A percentile compares a stretch with the other conserved stretches of the same genome.
Conservation (phyloP, 352 stramenopile genomes). For the Pythium diclinum region DNA sequence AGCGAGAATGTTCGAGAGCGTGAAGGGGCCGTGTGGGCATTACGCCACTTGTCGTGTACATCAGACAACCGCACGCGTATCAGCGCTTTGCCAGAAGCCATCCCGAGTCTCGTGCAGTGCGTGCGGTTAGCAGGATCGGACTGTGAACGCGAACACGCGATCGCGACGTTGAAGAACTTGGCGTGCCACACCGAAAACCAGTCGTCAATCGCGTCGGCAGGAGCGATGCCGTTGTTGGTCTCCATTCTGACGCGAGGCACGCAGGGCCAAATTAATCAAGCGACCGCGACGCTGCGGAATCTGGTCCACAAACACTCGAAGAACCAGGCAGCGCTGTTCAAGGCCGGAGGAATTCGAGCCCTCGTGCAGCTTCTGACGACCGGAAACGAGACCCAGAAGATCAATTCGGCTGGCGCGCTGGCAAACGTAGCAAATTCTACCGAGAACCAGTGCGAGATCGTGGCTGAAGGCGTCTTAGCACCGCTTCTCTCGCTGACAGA, state of each 20-base stretch:
- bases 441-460: conserved; percentile 19
- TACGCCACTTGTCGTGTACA: conserved; percentile 22
- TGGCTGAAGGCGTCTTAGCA: conserved; percentile 17
- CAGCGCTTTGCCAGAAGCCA: not conserved
- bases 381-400: conserved; percentile 8
- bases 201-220: conserved; percentile 1
- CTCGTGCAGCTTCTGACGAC: conserved; percentile 13
- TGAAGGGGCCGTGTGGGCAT: conserved; percentile 19
- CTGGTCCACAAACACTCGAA: conserved; percentile 3
- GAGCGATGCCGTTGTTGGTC: conserved; percentile 16
- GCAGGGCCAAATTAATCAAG: conserved; percentile 7
- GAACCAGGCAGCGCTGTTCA: conserved; percentile 10
- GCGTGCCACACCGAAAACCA: conserved; percentile 22
- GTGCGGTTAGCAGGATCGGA: conserved; percentile 14
- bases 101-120: conserved; percentile 1
- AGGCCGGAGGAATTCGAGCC: conserved; percentile 10
- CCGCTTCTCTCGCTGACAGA: conserved; percentile 14
- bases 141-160: conserved; percentile 23
- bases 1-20: conserved; percentile 21
- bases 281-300: conserved; percentile 20
- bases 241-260: conserved; percentile 11
- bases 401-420: conserved; percentile 17
- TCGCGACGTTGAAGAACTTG: conserved; percentile 26
- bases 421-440: conserved; percentile 7
- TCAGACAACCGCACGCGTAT: conserved; percentile 18